Base-by-base conservation (phyloP, 2,329 filamentous ascomycete species). In the Trichoderma harzianum region DNA sequence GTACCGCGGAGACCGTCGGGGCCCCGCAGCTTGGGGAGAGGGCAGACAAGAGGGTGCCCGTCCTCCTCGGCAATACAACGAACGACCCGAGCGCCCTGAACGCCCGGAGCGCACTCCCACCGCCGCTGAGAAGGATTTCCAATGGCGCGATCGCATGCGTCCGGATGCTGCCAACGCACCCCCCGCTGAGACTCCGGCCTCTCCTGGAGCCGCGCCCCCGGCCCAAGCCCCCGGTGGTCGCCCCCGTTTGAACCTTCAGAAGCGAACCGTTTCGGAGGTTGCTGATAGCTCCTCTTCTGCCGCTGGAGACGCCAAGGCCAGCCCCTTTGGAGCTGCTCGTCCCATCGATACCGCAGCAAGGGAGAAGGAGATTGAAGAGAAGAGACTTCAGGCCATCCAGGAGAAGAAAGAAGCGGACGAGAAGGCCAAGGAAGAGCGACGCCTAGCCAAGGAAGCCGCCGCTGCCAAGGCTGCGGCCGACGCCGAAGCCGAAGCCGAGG, bases 321-420 rank as follows among this genome's bases (percentile, higher is more conserved):
- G 92, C 82, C 94, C 94, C 53, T 99, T 99, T 80, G 96, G 96
- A 78, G 95, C 93, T 73, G 96, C 96, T 71, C 91, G 92, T 74
- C 96, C 96, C 70, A 97, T 98, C 77, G 95, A 99, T 83, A 98
- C 95, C 61, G 93, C 93, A 60, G 89, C 94, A 16, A 91, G 93
- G 75, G 95, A 98, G 84, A 92, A 91, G 77, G 91, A 97, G 81
- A 90, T 99, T 72, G 95, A 97, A 78, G 94, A 97, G 84, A 97
- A 94, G 87, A 89, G 92, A 75, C 86, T 92, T 78, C 86, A 93
- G 72, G 88, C 89, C 7, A 74, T 94, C 30, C 90, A 90, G 74
- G 91, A 96, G 82, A 97, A 97, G 89, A 93, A 91, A 79, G 94
- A 97, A 77, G 90, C 91, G 1, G 93, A 96, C 1, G 93, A 96